Percentiles rank a stretch among this genome's conserved stretches.
Conservation (phyloP, 495 filamentous ascomycete species). For the Penicillium canariense region DNA sequence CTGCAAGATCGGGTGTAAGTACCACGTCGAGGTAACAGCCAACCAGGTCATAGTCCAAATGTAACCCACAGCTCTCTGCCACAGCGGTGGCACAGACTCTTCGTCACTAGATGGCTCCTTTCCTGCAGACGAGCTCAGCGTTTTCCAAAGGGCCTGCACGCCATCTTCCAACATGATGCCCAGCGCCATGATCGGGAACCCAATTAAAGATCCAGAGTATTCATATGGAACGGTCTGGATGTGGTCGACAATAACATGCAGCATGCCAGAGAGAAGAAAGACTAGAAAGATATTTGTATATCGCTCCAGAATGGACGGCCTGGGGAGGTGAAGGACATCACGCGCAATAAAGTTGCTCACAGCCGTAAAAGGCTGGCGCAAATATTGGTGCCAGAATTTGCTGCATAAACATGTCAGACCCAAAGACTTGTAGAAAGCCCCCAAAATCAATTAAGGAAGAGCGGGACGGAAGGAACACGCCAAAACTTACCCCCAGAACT, state of each 20-base stretch:
- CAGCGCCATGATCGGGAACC: conserved; percentile 33
- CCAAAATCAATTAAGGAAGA: not conserved
- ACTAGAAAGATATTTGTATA: conserved; percentile 34
- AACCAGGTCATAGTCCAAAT: conserved; percentile 18
- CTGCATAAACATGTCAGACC: conserved; percentile 12
- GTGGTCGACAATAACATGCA: conserved; percentile 27
- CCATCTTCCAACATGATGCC: conserved; percentile 34
- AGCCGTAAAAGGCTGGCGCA: conserved; percentile 30
- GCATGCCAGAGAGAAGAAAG: conserved; percentile 31
- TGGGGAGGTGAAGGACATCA: conserved; percentile 25
- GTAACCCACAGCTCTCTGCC: conserved; percentile 17
- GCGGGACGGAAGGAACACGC: not conserved
- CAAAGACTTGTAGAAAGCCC: no score
- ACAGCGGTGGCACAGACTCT: not conserved
- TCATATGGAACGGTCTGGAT: conserved; percentile 15
- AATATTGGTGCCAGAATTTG: conserved; percentile 42
- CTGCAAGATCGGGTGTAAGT: conserved; percentile 1
- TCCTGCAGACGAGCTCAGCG: not conserved
- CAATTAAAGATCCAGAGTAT: conserved; percentile 23
- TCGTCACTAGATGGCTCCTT: not conserved
- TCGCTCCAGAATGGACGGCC: conserved; percentile 27
- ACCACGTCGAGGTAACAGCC: conserved; percentile 8
- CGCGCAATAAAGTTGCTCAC: conserved; percentile 28
- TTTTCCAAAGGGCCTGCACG: conserved; percentile 21
- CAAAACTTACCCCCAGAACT: conserved; percentile 31